A percentile compares a stretch with the other conserved stretches of the same genome.
Evolutionary conservation across 148 eudicot species (phyloP).

Genomic region (Mesembryanthemum crystallinum): DNA sequence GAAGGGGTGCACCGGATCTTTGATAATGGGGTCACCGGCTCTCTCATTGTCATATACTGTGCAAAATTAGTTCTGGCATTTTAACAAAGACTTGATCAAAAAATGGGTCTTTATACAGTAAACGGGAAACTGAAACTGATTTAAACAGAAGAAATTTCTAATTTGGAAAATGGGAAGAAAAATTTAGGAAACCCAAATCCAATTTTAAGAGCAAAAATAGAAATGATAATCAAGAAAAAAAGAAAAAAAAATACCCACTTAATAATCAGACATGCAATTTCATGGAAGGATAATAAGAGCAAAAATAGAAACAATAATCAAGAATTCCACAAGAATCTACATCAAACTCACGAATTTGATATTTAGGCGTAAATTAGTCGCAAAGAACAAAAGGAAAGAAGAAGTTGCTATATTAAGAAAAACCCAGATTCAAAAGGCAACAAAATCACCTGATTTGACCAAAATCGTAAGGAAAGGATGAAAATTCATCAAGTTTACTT

Average conservation of each 20-base stretch:
- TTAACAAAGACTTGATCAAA: slow-evolving; percentile 3
- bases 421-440: slow-evolving; percentile 6
- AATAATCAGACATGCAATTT: background rate
- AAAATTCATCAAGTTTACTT: background rate
- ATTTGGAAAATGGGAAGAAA: background rate
- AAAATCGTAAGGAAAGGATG: background rate
- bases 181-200: background rate
- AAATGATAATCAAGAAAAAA: background rate
- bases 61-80: slow-evolving; percentile 19
- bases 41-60: slow-evolving; percentile 29
- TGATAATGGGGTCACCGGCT: slow-evolving; percentile 64
- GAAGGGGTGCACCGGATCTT: slow-evolving; percentile 54
- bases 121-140: background rate
- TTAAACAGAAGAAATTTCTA: background rate
- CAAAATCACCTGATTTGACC: slow-evolving; percentile 3
- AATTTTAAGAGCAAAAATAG: background rate
- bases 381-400: background rate
- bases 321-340: slow-evolving; percentile 11
- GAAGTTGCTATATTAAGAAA: slow-evolving; percentile 24
- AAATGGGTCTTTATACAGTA: background rate
- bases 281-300: background rate
- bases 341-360: background rate
- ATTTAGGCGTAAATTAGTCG: background rate
- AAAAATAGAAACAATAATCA: background rate
- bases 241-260: background rate